Percentiles rank a stretch among this genome's conserved stretches.
Evolutionary conservation across 2,329 filamentous ascomycete genomes (phyloP).

Genomic region (Paracorniculantispora psalliotae): DNA sequence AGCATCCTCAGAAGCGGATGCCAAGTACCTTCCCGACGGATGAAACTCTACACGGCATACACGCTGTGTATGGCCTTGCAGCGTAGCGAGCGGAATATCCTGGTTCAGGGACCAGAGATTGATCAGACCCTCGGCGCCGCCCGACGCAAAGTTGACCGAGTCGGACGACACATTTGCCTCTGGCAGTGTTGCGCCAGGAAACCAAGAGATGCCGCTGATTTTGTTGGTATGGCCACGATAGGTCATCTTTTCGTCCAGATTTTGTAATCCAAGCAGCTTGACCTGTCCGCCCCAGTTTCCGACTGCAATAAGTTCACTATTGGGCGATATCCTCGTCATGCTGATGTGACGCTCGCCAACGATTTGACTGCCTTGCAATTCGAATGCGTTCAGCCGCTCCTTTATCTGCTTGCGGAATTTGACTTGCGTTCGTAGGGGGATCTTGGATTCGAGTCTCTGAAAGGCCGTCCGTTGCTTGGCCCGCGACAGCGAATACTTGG

Average conservation of each 20-base stretch:
- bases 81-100: slow-evolving; percentile 76
- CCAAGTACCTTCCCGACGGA: slow-evolving; percentile 82
- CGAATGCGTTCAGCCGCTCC: slow-evolving; percentile 74
- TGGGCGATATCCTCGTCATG: slow-evolving; percentile 85
- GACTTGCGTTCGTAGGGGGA: slow-evolving; percentile 83
- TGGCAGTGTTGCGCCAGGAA: slow-evolving; percentile 72
- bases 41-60: slow-evolving; percentile 94
- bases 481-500: slow-evolving; percentile 75
- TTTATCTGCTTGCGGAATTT: slow-evolving; percentile 88
- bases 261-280: slow-evolving; percentile 78
- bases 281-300: slow-evolving; percentile 92
- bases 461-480: slow-evolving; percentile 72
- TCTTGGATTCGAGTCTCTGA: slow-evolving; percentile 75
- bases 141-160: slow-evolving; percentile 80
- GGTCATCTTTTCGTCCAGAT: slow-evolving; percentile 68
- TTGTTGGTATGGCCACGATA: slow-evolving; percentile 83
- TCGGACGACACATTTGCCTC: slow-evolving; percentile 65
- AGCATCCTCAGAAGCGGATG: slow-evolving; percentile 91
- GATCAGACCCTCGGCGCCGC: slow-evolving; percentile 81
- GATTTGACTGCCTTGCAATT: slow-evolving; percentile 89
- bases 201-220: slow-evolving; percentile 87
- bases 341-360: slow-evolving; percentile 87
- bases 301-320: slow-evolving; percentile 75
- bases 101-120: slow-evolving; percentile 86
- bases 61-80: slow-evolving; percentile 78